Evolutionary conservation across 441 rosid genomes (phyloP).

Genomic region (Euphorbia schlechtendalii): DNA sequence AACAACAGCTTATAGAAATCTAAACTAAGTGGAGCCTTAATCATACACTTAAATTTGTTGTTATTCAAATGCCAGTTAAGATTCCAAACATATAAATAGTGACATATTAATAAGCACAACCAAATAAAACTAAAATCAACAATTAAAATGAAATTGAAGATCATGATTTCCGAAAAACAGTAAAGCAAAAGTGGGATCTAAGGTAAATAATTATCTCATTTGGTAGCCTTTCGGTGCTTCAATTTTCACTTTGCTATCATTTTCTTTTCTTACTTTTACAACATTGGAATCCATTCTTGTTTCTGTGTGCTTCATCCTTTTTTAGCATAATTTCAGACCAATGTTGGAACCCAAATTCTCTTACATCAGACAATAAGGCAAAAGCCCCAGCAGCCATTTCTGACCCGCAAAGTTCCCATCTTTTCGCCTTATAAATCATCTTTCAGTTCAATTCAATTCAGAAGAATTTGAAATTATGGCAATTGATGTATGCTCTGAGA

Average conservation of each 20-base stretch:
- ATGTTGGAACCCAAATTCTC: conserved; percentile 21
- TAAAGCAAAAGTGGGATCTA: conserved; percentile 25
- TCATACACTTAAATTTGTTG: background rate
- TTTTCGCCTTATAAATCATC: conserved; percentile 13
- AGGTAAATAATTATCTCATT: conserved; percentile 13
- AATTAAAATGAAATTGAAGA: too few relatives aligned
- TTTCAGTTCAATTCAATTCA: background rate
- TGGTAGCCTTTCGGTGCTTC: conserved; percentile 58
- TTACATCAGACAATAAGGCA: conserved; percentile 23
- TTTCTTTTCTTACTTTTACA: conserved; percentile 7
- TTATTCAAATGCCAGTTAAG: background rate
- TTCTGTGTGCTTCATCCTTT: conserved; percentile 3
- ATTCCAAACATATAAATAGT: conserved; percentile 3
- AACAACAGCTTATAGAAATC: too few relatives aligned
- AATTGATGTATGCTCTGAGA: conserved; percentile 65
- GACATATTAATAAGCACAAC: background rate
- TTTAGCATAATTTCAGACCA: conserved; percentile 18
- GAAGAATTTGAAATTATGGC: conserved; percentile 49
- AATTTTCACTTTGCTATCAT: conserved; percentile 28
- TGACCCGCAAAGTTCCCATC: conserved; percentile 29
- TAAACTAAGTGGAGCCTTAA: background rate
- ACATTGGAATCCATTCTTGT: conserved; percentile 21
- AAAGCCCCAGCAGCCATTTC: conserved; percentile 46
- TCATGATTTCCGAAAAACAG: background rate
- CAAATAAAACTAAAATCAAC: too few relatives aligned